Evolutionary conservation across 1,284 basidiomycete genomes (phyloP).

Genomic region (Ceratobasidium sp.): DNA sequence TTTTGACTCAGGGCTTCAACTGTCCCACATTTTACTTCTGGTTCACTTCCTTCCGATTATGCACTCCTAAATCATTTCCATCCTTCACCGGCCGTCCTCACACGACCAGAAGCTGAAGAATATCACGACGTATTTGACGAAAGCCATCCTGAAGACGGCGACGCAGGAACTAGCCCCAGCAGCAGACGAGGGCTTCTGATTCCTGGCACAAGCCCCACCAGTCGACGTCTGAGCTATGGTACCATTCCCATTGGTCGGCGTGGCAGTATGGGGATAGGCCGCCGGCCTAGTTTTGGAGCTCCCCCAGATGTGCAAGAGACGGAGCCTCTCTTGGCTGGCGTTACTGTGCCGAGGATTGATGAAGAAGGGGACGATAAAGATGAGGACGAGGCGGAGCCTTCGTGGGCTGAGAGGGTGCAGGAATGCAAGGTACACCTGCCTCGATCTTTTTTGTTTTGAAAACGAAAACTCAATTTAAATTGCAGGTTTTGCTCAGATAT

Average conservation of each 20-base stretch:
- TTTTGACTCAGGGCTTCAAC: slow-evolving; percentile 30
- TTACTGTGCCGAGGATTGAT: slow-evolving; percentile 37
- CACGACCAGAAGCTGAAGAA: slow-evolving; percentile 2
- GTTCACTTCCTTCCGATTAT: slow-evolving; percentile 40
- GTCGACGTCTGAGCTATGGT: slow-evolving; percentile 35
- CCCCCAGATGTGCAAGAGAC: slow-evolving; percentile 35
- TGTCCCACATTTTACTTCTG: slow-evolving; percentile 38
- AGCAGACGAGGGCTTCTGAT: slow-evolving; percentile 2
- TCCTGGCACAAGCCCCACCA: slow-evolving; percentile 30
- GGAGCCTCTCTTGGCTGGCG: slow-evolving; percentile 36
- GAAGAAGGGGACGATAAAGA: slow-evolving; percentile 35
- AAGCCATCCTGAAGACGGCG: background rate
- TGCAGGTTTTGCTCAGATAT: slow-evolving; percentile 62
- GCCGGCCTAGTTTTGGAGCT: slow-evolving; percentile 21
- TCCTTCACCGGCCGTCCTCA: slow-evolving; percentile 16
- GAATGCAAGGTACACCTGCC: slow-evolving; percentile 25
- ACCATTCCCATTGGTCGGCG: slow-evolving; percentile 35
- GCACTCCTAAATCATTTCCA: slow-evolving; percentile 33
- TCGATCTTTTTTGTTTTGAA: background rate
- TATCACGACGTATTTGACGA: slow-evolving; percentile 13
- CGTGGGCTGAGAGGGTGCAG: slow-evolving; percentile 40
- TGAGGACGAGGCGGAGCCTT: slow-evolving; percentile 19
- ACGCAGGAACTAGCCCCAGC: slow-evolving; percentile 4
- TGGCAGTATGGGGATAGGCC: slow-evolving; percentile 11
- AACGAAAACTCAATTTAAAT: background rate